phyloP scores from a whole-genome alignment of 345 rosid genomes.

The Acer saccharum region DNA sequence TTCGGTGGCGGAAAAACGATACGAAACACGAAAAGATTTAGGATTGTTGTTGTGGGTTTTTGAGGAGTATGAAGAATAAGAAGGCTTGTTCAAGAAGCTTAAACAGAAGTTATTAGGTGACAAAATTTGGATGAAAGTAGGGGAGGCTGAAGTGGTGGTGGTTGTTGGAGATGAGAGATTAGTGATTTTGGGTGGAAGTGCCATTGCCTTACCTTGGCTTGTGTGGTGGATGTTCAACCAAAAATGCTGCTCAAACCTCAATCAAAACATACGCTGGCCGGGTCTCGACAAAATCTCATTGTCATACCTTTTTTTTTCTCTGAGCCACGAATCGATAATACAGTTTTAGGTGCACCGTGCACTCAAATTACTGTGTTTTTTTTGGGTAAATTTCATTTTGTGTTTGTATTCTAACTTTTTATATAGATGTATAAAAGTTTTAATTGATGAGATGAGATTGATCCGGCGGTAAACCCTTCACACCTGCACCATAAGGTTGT shows the following conservation, averaged over 20 bases:
- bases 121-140: not conserved
- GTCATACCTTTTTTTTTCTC: no score
- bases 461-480: no score
- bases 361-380: no score
- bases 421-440: no score
- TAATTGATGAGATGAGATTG: no score
- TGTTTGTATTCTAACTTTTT: no score
- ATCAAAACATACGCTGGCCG: not conserved
- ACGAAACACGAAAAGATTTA: constrained; percentile 27
- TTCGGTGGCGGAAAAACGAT: constrained; percentile 26
- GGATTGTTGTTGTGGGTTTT: not conserved
- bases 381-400: no score
- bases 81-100: not conserved
- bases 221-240: constrained; percentile 1
- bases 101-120: not conserved
- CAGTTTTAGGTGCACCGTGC: no score
- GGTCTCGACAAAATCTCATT: not conserved
- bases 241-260: not conserved
- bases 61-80: constrained; percentile 9
- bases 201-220: constrained; percentile 27
- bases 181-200: constrained; percentile 14
- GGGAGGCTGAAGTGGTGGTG: constrained; percentile 8
- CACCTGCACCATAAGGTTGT: no score
- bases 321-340: no score
- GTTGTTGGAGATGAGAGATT: constrained; percentile 9